These are phyloP conservation scores for Venturia effusa DNA, from an alignment of 2,329 filamentous ascomycete genomes.

Conservation along the genomic window DNA sequence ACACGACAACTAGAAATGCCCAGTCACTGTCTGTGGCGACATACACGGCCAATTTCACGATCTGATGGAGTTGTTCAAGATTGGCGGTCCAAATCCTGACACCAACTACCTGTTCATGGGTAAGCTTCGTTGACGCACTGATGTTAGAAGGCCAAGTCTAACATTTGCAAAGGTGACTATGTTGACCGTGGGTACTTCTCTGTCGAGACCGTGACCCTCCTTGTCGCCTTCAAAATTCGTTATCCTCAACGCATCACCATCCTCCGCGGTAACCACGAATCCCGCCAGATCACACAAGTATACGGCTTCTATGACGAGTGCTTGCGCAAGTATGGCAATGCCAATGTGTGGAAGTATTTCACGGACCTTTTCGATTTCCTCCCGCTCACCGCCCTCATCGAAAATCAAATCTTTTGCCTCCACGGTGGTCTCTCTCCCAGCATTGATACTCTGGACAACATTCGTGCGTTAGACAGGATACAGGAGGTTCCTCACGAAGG, in stretches of 20 bases:
- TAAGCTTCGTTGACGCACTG: constrained; percentile 33
- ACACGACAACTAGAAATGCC: constrained; percentile 59
- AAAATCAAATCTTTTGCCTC: constrained; percentile 63
- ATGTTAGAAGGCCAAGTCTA: neutral
- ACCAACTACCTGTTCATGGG: constrained; percentile 99
- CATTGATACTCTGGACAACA: constrained; percentile 65
- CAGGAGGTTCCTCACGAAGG: constrained; percentile 70
- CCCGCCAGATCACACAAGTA: constrained; percentile 66
- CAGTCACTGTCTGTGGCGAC: constrained; percentile 95
- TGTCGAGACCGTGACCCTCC: constrained; percentile 91
- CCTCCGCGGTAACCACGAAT: constrained; percentile 82
- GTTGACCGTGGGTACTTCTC: constrained; percentile 99
- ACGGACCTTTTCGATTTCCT: constrained; percentile 72
- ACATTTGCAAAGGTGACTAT: constrained; percentile 63
- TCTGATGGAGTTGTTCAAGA: constrained; percentile 98
- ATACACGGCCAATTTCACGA: constrained; percentile 99
- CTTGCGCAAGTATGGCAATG: constrained; percentile 66
- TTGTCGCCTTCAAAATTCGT: constrained; percentile 94
- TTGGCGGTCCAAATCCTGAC: constrained; percentile 93
- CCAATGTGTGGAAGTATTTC: constrained; percentile 69
- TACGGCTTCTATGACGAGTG: constrained; percentile 74
- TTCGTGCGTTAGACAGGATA: constrained; percentile 36
- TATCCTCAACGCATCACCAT: constrained; percentile 98
- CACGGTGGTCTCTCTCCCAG: constrained; percentile 63
- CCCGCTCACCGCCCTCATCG: constrained; percentile 61